Evolutionary conservation across 768 basidiomycete species (phyloP), one percentile per base, ranked within the genome.

Genomic region (Mycena maculata): DNA sequence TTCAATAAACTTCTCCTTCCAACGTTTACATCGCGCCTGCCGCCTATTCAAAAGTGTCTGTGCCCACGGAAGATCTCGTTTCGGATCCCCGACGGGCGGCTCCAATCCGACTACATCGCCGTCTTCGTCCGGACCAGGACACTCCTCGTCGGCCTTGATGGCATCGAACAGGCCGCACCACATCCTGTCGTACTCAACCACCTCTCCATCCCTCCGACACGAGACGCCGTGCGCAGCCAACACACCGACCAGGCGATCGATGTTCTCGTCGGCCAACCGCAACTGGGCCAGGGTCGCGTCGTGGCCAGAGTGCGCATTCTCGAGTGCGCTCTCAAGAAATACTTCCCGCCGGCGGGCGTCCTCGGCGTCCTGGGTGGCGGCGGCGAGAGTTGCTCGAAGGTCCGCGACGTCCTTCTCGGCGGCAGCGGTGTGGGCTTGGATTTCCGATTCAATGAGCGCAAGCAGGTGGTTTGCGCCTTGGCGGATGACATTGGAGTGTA

Each of bases 391-490:
- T 1, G 55, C 41, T 39, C 58, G 65, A 16, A 66, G 31, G n/a
- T 25, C 27, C 20, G 39, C 47, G 36, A 20, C 16, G 22, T 67
- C 54, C 16, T 36, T 20, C 41, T 36, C 31, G 15, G 66, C 54
- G 15, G 66, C 66, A 28, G 60, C 53, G 22, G 48, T 49, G 60
- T 38, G 49, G 27, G 48, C 60, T 10, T 45, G 31, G 27, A 63
- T 45, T 38, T 62, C 48, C 22, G 54, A 31, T 12, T 63, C 66
- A 15, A 67, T 57, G 55, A 67, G 60, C 30, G 55, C 53, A 25
- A 67, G 5, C 25, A 67, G 44, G 33, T 15, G 23, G 11, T 49
- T 55, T 5, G 66, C 42, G 42, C 49, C 33, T 15, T n/a, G 1
- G 41, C 52, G 49, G 41, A 67, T 54, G 20, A 52, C 23, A 7